A percentile compares a stretch with the other conserved stretches of the same genome.
These are phyloP conservation scores for Colletotrichum lupini DNA, from an alignment of 2,329 filamentous ascomycete genomes.

Conservation along the genomic window DNA sequence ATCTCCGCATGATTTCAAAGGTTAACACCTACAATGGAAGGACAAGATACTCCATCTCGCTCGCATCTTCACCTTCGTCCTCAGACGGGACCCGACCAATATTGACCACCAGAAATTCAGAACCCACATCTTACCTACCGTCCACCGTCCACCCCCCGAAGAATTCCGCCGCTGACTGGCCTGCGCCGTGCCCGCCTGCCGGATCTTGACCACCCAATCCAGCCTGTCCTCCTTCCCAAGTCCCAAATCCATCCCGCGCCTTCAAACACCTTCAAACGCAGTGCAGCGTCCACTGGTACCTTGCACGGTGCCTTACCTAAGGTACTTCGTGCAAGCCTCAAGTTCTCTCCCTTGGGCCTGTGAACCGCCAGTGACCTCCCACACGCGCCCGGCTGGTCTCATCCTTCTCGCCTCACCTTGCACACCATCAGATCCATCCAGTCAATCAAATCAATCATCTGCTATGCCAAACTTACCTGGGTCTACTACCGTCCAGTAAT, in stretches of 20 bases:
- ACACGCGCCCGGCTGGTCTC: background rate
- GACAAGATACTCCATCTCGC: background rate
- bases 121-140: background rate
- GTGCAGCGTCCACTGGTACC: background rate
- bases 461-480: background rate
- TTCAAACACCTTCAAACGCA: conserved; percentile 5
- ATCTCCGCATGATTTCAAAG: background rate
- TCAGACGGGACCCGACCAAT: background rate
- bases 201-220: conserved; percentile 28
- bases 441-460: background rate
- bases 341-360: too few species aligned
- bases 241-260: background rate
- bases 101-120: background rate
- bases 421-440: background rate
- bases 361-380: background rate
- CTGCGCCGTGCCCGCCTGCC: conserved; percentile 19
- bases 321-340: background rate
- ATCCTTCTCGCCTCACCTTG: background rate
- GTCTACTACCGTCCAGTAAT: background rate
- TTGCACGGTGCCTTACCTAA: background rate
- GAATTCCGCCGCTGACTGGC: conserved; percentile 1
- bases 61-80: background rate
- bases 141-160: background rate
- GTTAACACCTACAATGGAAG: too few species aligned
- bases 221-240: conserved; percentile 17